These are phyloP conservation scores for Pleurotus tuoliensis DNA, from an alignment of 768 basidiomycete species.

Conservation along the genomic window DNA sequence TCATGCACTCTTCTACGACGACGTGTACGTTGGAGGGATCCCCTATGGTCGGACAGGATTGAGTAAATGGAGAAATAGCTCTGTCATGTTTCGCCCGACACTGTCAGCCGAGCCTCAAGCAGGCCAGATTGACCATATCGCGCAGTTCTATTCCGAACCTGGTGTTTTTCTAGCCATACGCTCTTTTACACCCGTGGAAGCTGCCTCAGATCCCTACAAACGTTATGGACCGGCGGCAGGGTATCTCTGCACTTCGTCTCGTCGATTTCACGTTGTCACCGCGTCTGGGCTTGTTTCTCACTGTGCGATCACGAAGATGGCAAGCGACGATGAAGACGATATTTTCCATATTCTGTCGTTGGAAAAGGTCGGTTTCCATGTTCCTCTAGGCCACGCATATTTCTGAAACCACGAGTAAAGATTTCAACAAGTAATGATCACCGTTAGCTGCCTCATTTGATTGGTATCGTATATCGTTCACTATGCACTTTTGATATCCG, in stretches of 20 bases:
- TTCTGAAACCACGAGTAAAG: too few relatives aligned
- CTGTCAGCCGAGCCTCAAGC: not conserved
- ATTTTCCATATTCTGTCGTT: not conserved
- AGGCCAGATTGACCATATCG: constrained; percentile 4
- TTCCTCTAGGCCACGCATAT: too few relatives aligned
- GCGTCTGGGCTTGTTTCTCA: constrained; percentile 10
- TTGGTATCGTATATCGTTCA: too few relatives aligned
- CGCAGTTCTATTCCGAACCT: not conserved
- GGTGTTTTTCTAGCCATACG: constrained; percentile 7
- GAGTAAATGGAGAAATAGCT: constrained; percentile 6
- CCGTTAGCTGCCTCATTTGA: too few relatives aligned
- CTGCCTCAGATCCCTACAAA: constrained; percentile 9
- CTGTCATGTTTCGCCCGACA: constrained; percentile 8
- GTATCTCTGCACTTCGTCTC: constrained; percentile 6
- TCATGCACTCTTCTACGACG: not conserved
- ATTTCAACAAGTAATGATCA: too few relatives aligned
- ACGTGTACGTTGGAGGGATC: constrained; percentile 7
- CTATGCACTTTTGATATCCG: too few relatives aligned
- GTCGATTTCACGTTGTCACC: not conserved
- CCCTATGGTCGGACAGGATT: constrained; percentile 10
- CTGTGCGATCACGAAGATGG: constrained; percentile 5
- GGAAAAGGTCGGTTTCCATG: not conserved
- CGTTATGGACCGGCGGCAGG: constrained; percentile 12
- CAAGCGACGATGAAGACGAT: not conserved
- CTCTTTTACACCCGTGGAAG: not conserved